A percentile compares a stretch with the other conserved stretches of the same genome.
These are phyloP conservation scores for Corchorus olitorius DNA, from an alignment of 345 rosid genomes.

Conservation along the genomic window DNA sequence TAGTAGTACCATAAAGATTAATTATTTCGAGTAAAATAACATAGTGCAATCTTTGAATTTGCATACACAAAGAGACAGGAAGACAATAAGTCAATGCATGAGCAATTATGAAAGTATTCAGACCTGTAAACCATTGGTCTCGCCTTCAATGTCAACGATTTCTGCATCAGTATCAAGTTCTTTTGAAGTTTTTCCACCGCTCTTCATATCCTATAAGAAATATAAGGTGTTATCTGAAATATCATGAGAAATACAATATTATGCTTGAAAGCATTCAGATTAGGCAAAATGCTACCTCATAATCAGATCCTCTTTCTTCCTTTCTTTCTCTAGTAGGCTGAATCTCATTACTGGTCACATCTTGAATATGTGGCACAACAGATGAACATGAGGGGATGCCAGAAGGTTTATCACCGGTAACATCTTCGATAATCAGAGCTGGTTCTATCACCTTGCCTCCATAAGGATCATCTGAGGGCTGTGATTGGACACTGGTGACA, in stretches of 20 bases:
- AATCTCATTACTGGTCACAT: slow-evolving; percentile 38
- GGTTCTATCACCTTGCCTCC: slow-evolving; percentile 26
- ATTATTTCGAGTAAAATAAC: background rate
- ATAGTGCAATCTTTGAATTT: background rate
- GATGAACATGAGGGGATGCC: slow-evolving; percentile 40
- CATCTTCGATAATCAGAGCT: slow-evolving; percentile 64
- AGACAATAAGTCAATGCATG: background rate
- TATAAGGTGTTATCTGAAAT: slow-evolving; percentile 12
- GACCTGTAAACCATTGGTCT: slow-evolving; percentile 76
- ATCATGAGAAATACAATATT: slow-evolving; percentile 12
- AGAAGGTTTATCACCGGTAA: slow-evolving; percentile 44
- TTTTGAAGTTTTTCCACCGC: slow-evolving; percentile 36
- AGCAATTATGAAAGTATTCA: slow-evolving; percentile 10
- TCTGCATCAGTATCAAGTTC: slow-evolving; percentile 59
- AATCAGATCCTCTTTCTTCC: slow-evolving; percentile 36
- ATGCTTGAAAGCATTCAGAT: slow-evolving; percentile 7
- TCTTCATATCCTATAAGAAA: slow-evolving; percentile 43
- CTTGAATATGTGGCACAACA: slow-evolving; percentile 45
- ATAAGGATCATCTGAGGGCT: slow-evolving; percentile 29
- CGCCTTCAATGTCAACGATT: slow-evolving; percentile 76
- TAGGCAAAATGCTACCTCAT: slow-evolving; percentile 46
- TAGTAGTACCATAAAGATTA: background rate
- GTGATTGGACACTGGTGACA: slow-evolving; percentile 33
- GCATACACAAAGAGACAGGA: background rate
- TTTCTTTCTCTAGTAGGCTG: slow-evolving; percentile 36